phyloP scores from a whole-genome alignment of 2,329 filamentous ascomycete genomes.

The Pseudocercospora fijiensis region DNA sequence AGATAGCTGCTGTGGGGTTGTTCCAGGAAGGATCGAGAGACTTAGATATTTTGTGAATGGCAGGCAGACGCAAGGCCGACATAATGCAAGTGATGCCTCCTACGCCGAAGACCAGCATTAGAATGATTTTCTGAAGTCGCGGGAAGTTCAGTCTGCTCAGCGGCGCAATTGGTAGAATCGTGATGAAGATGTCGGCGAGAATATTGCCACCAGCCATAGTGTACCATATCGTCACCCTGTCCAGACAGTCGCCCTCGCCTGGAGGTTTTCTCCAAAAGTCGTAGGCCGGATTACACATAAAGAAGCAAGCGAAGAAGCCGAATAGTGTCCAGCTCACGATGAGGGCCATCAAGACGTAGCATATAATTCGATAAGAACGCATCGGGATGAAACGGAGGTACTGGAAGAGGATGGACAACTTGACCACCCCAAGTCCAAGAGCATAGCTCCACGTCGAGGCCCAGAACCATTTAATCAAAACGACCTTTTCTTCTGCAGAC shows the following conservation, averaged over 20 bases:
- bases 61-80: constrained; percentile 27
- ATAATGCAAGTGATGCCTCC: constrained; percentile 30
- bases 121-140: constrained; percentile 29
- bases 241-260: constrained; percentile 24
- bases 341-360: constrained; percentile 28
- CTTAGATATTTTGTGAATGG: constrained; percentile 25
- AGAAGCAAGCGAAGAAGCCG: constrained; percentile 31
- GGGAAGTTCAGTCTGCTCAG: constrained; percentile 31
- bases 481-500: constrained; percentile 6
- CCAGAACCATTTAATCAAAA: constrained; percentile 23
- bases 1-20: constrained; percentile 24
- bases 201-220: constrained; percentile 35
- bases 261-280: constrained; percentile 31
- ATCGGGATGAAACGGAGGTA: constrained; percentile 28
- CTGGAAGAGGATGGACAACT: constrained; percentile 27
- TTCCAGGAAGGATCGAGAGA: constrained; percentile 27
- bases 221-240: constrained; percentile 30
- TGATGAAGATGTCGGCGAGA: constrained; percentile 34
- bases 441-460: constrained; percentile 22
- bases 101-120: constrained; percentile 37
- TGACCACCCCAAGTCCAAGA: constrained; percentile 20
- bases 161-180: constrained; percentile 35
- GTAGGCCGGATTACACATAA: constrained; percentile 33
- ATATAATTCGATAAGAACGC: constrained; percentile 17
- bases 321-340: constrained; percentile 29